phyloP scores from a whole-genome alignment of 108 stramenopile species.

The Parmales sp. region DNA sequence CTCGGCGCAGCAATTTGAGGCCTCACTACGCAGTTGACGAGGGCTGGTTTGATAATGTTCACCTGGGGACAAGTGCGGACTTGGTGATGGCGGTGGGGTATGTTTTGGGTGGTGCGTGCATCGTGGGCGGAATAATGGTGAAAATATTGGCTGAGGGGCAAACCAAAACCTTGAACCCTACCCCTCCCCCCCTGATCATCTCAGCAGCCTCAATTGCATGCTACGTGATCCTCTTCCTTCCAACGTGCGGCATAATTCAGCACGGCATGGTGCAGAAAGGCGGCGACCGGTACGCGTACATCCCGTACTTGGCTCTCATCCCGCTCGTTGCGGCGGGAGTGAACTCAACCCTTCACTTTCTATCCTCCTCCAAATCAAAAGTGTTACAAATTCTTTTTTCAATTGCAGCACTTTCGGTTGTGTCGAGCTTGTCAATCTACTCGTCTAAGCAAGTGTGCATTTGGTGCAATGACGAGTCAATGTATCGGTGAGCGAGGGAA shows the following conservation, averaged over 20 bases:
- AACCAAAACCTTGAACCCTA: background rate
- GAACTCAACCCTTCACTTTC: background rate
- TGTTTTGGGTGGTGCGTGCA: background rate
- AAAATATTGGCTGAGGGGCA: background rate
- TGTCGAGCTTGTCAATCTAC: no score
- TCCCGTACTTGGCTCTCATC: background rate
- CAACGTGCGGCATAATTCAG: background rate
- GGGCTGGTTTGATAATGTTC: background rate
- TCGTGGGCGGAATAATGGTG: background rate
- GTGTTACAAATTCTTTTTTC: background rate
- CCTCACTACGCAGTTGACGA: background rate
- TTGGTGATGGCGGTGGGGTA: background rate
- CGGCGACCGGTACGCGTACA: slow-evolving; percentile 6
- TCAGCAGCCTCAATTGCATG: no score
- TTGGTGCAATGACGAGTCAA: background rate
- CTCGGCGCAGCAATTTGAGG: no score
- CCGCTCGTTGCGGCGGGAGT: background rate
- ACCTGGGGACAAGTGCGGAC: background rate
- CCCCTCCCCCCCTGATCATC: background rate
- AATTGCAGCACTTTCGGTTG: no score
- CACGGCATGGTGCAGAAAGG: slow-evolving; percentile 16
- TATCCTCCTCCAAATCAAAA: background rate
- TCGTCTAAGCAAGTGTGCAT: background rate
- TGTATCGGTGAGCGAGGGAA: background rate
- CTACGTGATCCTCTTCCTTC: background rate